A percentile compares a stretch with the other conserved stretches of the same genome.
Conservation (phyloP, 306 rosid genomes). For the Fragaria nilgerrensis region DNA sequence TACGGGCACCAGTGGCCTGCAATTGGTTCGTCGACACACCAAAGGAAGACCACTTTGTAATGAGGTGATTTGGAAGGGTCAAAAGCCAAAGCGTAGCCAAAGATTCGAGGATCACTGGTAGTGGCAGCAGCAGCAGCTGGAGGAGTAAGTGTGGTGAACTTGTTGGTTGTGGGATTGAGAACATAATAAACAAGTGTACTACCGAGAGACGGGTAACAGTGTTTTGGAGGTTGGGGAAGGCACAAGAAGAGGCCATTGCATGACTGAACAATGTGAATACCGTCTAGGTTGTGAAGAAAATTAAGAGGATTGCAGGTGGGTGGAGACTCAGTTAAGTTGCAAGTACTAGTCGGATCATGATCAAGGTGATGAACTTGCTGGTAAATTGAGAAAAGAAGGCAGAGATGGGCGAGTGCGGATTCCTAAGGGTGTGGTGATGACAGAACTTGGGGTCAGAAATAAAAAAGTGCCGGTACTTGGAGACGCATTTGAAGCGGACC, state of each 20-base stretch:
- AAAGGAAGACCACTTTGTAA: background rate
- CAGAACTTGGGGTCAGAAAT: background rate
- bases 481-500: background rate
- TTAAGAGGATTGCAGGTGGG: background rate
- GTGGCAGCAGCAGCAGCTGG: background rate
- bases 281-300: background rate
- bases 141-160: background rate
- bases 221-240: background rate
- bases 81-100: background rate
- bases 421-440: background rate
- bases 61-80: background rate
- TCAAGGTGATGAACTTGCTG: too few relatives aligned
- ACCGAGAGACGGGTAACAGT: too few relatives aligned
- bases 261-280: background rate
- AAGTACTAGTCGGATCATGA: too few relatives aligned
- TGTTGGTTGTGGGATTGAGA: background rate
- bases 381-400: background rate
- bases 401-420: background rate
- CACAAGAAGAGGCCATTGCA: background rate
- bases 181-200: background rate
- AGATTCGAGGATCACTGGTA: background rate
- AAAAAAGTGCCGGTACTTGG: background rate
- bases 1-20: background rate
- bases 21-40: background rate
- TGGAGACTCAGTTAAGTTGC: background rate